These are phyloP conservation scores for Macrophomina pseudophaseolina DNA, from an alignment of 2,329 filamentous ascomycete genomes.

Conservation along the genomic window DNA sequence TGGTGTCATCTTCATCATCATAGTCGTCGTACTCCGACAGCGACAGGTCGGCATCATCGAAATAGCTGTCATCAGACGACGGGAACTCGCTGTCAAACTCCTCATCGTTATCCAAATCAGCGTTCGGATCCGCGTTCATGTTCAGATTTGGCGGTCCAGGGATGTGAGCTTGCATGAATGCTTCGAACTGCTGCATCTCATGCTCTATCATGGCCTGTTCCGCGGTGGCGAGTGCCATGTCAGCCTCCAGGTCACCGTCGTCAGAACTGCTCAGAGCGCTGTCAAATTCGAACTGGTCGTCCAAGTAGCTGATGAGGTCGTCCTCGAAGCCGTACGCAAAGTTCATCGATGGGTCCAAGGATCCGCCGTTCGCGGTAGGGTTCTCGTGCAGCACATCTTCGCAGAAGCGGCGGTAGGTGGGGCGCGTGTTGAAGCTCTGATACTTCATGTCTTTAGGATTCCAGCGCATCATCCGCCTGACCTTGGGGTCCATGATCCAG, in stretches of 20 bases:
- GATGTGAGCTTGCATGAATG: background rate
- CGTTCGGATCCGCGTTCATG: background rate
- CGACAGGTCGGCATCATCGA: background rate
- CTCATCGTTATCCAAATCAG: background rate
- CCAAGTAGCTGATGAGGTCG: constrained; percentile 12
- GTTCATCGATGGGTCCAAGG: background rate
- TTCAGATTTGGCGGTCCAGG: background rate
- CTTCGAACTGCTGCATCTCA: background rate
- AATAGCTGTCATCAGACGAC: background rate
- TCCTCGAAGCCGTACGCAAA: constrained; percentile 13
- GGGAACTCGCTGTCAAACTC: background rate
- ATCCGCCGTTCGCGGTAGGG: background rate
- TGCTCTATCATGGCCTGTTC: background rate
- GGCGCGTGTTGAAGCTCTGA: background rate
- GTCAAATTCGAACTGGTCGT: background rate
- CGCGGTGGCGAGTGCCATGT: background rate
- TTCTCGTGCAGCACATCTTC: constrained; percentile 4
- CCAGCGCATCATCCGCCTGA: background rate
- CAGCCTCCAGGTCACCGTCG: background rate
- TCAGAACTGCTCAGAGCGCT: background rate
- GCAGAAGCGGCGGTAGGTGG: constrained; percentile 14
- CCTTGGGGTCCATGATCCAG: background rate
- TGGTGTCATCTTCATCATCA: background rate
- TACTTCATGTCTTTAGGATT: background rate
- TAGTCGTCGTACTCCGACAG: background rate